phyloP scores from a whole-genome alignment of 1,139 yeast species.

The Pichia sp. region DNA sequence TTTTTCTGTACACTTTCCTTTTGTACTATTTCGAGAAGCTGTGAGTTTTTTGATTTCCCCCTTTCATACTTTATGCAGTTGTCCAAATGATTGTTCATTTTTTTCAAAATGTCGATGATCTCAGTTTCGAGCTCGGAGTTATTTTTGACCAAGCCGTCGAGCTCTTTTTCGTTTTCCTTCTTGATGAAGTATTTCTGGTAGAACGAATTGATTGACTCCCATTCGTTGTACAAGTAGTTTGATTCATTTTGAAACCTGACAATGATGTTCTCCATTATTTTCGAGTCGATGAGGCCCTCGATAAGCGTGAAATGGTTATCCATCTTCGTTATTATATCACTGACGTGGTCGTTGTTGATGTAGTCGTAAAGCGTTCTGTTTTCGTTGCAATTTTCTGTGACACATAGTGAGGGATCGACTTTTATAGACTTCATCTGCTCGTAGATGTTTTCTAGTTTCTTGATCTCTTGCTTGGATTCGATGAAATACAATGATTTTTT shows the following conservation, averaged over 20 bases:
- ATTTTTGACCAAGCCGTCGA: conserved; percentile 22
- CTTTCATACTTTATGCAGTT: conserved; percentile 50
- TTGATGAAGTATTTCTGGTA: conserved; percentile 13
- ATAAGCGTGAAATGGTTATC: not conserved
- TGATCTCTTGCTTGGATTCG: not conserved
- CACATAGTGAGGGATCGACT: not conserved
- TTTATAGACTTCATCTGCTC: conserved; percentile 3
- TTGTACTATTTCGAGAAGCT: not conserved
- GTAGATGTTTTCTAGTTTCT: not conserved
- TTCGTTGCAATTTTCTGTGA: not conserved
- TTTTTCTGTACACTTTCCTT: conserved; percentile 33
- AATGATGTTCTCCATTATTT: conserved; percentile 12
- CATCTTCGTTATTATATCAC: not conserved
- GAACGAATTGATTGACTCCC: conserved; percentile 14
- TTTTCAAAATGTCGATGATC: conserved; percentile 63
- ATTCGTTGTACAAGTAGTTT: conserved; percentile 13
- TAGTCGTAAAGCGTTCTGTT: conserved; percentile 14
- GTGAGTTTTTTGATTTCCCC: conserved; percentile 16
- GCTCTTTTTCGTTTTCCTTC: conserved; percentile 19
- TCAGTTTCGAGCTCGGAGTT: conserved; percentile 61
- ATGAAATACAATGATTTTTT: not conserved
- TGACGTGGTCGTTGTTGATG: conserved; percentile 6
- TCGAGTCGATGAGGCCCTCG: not conserved
- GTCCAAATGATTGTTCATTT: conserved; percentile 78
- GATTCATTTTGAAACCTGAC: conserved; percentile 13